phyloP scores from a whole-genome alignment of 257 asterid genomes.

The Euphrasia confusa region DNA sequence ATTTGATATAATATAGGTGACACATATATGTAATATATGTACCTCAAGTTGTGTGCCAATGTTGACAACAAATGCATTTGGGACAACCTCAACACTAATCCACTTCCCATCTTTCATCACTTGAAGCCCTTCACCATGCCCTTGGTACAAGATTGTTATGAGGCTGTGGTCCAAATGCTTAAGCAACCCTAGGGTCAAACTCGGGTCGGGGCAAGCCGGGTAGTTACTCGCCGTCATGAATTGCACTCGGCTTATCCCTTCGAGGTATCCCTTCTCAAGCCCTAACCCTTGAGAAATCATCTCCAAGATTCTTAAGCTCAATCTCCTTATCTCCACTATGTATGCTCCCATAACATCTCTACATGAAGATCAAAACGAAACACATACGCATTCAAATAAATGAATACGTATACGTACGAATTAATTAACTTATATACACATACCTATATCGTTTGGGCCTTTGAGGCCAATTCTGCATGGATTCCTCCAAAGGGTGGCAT shows the following conservation, averaged over 20 bases:
- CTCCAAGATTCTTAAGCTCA: conserved; percentile 39
- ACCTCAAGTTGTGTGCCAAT: conserved; percentile 61
- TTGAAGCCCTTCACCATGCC: conserved; percentile 50
- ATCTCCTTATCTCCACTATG: conserved; percentile 30
- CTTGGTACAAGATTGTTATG: conserved; percentile 44
- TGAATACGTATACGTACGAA: too few relatives aligned
- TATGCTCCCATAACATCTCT: conserved; percentile 42
- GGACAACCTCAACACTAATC: conserved; percentile 46
- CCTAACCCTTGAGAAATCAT: conserved; percentile 47
- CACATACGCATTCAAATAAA: too few relatives aligned
- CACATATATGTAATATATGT: too few relatives aligned
- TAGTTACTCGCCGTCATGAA: conserved; percentile 44
- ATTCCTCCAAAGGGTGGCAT: conserved; percentile 53
- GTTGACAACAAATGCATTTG: conserved; percentile 50
- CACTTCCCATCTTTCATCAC: conserved; percentile 45
- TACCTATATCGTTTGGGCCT: conserved; percentile 52
- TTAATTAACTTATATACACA: not conserved
- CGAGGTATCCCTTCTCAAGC: conserved; percentile 41
- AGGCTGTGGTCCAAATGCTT: conserved; percentile 55
- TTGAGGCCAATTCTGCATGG: conserved; percentile 52
- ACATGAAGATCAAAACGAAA: not conserved
- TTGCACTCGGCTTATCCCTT: conserved; percentile 34
- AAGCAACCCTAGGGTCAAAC: conserved; percentile 42
- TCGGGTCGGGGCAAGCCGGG: conserved; percentile 64
- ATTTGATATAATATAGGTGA: too few relatives aligned